These are phyloP conservation scores for Chrysoporthe deuterocubensis DNA, from an alignment of 2,329 filamentous ascomycete species.

Conservation along the genomic window DNA sequence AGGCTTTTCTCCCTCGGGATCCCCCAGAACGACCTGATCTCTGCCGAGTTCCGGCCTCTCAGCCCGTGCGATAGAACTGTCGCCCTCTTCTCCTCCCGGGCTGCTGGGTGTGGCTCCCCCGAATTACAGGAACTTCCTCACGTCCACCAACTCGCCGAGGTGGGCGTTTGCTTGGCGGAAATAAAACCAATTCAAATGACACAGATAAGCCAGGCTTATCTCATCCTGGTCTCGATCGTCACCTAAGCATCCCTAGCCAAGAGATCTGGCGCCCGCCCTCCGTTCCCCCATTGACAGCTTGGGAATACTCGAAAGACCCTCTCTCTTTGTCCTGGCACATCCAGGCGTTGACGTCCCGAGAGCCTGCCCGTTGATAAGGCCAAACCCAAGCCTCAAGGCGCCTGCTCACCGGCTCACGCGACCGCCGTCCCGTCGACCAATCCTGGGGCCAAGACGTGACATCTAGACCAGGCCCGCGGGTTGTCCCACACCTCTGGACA, in stretches of 20 bases:
- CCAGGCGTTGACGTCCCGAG: conserved; percentile 5
- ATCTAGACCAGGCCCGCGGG: background rate
- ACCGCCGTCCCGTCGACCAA: background rate
- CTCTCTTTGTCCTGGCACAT: conserved; percentile 6
- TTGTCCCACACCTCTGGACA: background rate
- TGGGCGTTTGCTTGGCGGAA: conserved; percentile 23
- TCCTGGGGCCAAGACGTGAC: background rate
- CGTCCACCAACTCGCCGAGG: conserved; percentile 14
- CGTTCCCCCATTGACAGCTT: background rate
- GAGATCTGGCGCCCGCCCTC: conserved; percentile 19
- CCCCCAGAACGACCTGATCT: background rate
- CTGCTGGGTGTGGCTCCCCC: background rate
- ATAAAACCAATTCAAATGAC: conserved; percentile 50
- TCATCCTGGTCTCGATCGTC: conserved; percentile 57
- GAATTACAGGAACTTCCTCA: background rate
- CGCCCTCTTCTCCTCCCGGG: background rate
- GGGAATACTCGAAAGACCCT: conserved; percentile 1
- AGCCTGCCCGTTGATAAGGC: conserved; percentile 18
- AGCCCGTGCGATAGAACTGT: background rate
- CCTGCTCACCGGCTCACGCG: background rate
- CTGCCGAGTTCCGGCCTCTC: background rate
- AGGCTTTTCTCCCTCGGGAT: conserved; percentile 1
- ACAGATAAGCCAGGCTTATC: conserved; percentile 62
- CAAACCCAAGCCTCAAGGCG: background rate
- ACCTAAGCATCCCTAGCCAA: conserved; percentile 44